Conservation (phyloP, 2,329 filamentous ascomycete genomes). For the Escovopsis sp. region DNA sequence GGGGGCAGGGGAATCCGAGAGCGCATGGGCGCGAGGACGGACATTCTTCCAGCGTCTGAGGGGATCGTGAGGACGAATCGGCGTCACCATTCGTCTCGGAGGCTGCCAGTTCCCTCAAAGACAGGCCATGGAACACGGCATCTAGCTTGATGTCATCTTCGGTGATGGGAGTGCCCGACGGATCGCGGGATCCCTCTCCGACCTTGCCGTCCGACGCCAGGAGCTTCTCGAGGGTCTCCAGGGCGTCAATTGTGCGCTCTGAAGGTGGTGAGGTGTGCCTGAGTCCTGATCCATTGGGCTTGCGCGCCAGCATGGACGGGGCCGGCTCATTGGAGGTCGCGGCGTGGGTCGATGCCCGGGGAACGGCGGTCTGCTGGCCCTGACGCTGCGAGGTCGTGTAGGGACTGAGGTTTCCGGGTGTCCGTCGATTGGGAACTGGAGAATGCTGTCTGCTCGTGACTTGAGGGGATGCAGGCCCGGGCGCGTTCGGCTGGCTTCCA, state of each 20-base stretch:
- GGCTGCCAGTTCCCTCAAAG: slow-evolving; percentile 55
- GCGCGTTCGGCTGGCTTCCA: slow-evolving; percentile 45
- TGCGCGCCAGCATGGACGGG: slow-evolving; percentile 50
- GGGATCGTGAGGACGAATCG: slow-evolving; percentile 24
- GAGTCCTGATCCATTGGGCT: slow-evolving; percentile 52
- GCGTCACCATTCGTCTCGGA: slow-evolving; percentile 14
- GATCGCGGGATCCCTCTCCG: slow-evolving; percentile 3
- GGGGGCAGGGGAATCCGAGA: background rate
- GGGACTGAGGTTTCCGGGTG: slow-evolving; percentile 53
- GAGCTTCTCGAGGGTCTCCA: slow-evolving; percentile 49
- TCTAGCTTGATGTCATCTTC: slow-evolving; percentile 45
- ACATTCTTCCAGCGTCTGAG: slow-evolving; percentile 61
- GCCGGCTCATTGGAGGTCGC: slow-evolving; percentile 54
- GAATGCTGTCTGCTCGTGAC: slow-evolving; percentile 56
- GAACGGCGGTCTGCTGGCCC: slow-evolving; percentile 33
- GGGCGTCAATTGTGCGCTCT: slow-evolving; percentile 48
- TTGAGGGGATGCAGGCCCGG: slow-evolving; percentile 43
- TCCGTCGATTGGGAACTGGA: slow-evolving; percentile 51
- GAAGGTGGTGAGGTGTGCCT: slow-evolving; percentile 38
- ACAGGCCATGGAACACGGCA: slow-evolving; percentile 67
- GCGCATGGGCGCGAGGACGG: slow-evolving; percentile 16
- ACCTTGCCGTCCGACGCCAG: slow-evolving; percentile 16
- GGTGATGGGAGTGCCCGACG: slow-evolving; percentile 16
- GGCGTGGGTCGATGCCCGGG: slow-evolving; percentile 65
- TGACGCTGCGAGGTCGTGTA: slow-evolving; percentile 55